Conservation (phyloP, 2,329 filamentous ascomycete species). For the Trichoderma atroviride region DNA sequence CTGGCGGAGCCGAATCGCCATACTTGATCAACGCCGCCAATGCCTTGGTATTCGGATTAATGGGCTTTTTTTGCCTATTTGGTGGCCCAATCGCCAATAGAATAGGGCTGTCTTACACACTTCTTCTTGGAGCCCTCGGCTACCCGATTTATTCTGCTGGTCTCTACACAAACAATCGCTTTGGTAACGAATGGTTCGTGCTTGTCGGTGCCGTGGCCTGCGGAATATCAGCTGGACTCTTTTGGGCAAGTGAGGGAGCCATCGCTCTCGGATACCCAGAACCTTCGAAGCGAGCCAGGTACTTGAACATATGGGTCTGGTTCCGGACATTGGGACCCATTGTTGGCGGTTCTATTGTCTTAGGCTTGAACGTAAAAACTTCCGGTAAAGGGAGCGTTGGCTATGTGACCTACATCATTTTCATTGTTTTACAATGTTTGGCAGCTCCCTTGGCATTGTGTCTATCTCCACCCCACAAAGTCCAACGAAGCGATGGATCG, state of each 20-base stretch:
- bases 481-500: constrained; percentile 34
- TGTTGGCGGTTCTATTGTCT: constrained; percentile 49
- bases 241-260: constrained; percentile 55
- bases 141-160: constrained; percentile 53
- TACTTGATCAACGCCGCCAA: constrained; percentile 52
- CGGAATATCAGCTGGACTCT: constrained; percentile 52
- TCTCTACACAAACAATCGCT: constrained; percentile 54
- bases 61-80: constrained; percentile 52
- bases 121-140: constrained; percentile 49
- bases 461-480: constrained; percentile 36
- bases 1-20: constrained; percentile 47
- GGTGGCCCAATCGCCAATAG: constrained; percentile 52
- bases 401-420: constrained; percentile 36
- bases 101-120: constrained; percentile 50
- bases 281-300: constrained; percentile 48
- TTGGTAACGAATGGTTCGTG: constrained; percentile 55
- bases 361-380: constrained; percentile 45
- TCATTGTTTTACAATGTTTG: constrained; percentile 36
- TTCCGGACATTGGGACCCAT: constrained; percentile 54
- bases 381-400: constrained; percentile 33
- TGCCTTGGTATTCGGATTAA: constrained; percentile 50
- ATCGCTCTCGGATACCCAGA: constrained; percentile 54
- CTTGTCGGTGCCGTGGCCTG: constrained; percentile 52
- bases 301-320: constrained; percentile 43
- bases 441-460: constrained; percentile 34